Conservation (phyloP, 2,329 filamentous ascomycete genomes). For the Myriosclerotinia curreyana region DNA sequence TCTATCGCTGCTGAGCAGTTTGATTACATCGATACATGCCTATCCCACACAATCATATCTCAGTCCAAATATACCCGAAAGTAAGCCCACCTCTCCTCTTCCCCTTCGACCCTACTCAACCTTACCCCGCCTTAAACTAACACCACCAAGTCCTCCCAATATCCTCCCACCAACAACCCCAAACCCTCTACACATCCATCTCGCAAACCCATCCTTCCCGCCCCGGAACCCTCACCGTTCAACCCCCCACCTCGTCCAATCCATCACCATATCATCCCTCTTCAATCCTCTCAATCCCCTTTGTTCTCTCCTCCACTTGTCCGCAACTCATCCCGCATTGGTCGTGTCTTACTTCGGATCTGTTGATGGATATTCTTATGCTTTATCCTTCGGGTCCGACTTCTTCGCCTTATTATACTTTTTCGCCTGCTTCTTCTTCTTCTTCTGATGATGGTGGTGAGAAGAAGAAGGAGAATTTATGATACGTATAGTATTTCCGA, state of each 20-base stretch:
- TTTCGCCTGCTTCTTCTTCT: neutral
- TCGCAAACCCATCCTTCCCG: neutral
- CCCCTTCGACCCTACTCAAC: no score
- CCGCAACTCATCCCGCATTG: neutral
- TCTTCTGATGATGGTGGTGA: no score
- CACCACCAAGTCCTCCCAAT: no score
- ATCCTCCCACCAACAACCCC: neutral
- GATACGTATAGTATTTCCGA: neutral
- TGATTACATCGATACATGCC: no score
- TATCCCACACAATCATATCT: no score
- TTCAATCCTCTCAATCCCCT: neutral
- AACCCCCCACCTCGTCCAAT: neutral
- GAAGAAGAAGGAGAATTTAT: no score
- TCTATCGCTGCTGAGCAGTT: no score
- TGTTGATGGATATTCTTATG: neutral
- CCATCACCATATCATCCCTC: neutral
- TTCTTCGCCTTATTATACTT: neutral
- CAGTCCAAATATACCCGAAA: no score
- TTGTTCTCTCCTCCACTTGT: neutral
- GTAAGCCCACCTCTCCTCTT: no score
- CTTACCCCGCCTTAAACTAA: no score
- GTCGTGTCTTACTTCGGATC: neutral
- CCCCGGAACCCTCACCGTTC: neutral
- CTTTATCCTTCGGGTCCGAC: neutral
- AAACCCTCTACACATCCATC: neutral